phyloP scores from a whole-genome alignment of 2,329 filamentous ascomycete species.

The Nothomitra cinnamomea region DNA sequence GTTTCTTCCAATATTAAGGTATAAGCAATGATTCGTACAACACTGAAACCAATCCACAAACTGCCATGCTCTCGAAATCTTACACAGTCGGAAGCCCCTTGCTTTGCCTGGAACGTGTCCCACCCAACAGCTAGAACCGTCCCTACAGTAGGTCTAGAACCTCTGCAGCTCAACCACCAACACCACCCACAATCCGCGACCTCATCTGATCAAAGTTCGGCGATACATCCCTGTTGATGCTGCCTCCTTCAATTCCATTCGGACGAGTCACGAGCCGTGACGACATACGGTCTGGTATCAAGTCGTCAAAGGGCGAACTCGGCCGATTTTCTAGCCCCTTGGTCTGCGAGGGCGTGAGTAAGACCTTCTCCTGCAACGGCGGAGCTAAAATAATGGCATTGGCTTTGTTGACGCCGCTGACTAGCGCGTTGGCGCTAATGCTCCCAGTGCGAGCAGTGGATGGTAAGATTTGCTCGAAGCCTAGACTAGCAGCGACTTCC shows the following conservation, averaged over 20 bases:
- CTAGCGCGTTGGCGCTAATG: not conserved
- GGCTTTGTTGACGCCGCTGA: not conserved
- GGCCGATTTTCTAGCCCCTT: not conserved
- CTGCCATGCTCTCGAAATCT: too few species aligned
- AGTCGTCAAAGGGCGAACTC: not conserved
- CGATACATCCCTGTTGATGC: not conserved
- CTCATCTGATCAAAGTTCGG: not conserved
- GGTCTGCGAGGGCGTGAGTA: too few species aligned
- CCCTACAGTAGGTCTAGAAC: too few species aligned
- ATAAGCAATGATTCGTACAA: too few species aligned
- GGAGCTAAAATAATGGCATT: too few species aligned
- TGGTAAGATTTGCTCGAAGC: slow-evolving; percentile 2
- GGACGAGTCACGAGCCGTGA: not conserved
- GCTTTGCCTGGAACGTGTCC: too few species aligned
- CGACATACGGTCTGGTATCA: slow-evolving; percentile 3
- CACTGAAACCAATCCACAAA: too few species aligned
- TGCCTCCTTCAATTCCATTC: not conserved
- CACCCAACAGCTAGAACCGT: too few species aligned
- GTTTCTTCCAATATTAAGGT: too few species aligned
- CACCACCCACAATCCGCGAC: not conserved
- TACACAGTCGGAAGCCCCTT: too few species aligned
- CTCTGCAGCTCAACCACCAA: not conserved
- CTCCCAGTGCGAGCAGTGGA: not conserved
- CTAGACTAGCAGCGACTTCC: not conserved
- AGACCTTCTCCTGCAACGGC: too few species aligned